Base-by-base conservation (phyloP, 2,329 filamentous ascomycete species). In the Calonectria ilicicola region DNA sequence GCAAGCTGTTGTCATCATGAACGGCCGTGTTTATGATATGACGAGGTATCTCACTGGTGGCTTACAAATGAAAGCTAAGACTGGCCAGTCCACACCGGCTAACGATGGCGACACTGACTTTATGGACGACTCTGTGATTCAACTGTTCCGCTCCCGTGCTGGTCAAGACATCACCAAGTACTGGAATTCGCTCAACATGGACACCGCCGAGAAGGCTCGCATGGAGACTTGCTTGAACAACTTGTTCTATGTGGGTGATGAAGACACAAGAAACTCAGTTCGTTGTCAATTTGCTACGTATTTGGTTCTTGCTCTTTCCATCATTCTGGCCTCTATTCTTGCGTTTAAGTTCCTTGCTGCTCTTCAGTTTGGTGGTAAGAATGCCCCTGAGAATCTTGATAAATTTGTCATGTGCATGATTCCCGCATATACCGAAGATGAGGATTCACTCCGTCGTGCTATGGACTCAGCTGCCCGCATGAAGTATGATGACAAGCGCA, bases 321-420 rank as follows among this genome's bases (percentile, higher is more conserved):
- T 95, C 76, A 78, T 98, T 70, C 88, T 99, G 53, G 93, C 93
- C 78, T 89, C 89, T 56, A 93, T 99, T 74, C 96, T 99, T 78
- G 91, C 90, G 21, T 97, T 98, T 91, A 99, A 99, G 84, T 99
- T 99, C 87, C 89, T 98, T 77, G 97, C 97, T 38, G 97, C 97
- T 9, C 89, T 99, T 71, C 97, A 99, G 81, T 99, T 99, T 80
- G 93, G 95, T 53, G 92, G 90, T 78, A 98, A 98, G 87, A 98
- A 94, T 75, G 87, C 96, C 44, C 97, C 97, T 0, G 97, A 99
- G 85, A 97, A 98, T 81, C 91, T 99, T 35, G 97, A 99, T 85
- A 99, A 99, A 83, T 99, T 99, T 83, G 89, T 99, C 83, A 98
- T 99, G 85, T 98, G 95, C 82, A 97, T 98, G 84, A 96, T 99